Evolutionary conservation across 768 basidiomycete species (phyloP), one percentile per base, ranked within the genome.

Genomic region (Collybia sp.): DNA sequence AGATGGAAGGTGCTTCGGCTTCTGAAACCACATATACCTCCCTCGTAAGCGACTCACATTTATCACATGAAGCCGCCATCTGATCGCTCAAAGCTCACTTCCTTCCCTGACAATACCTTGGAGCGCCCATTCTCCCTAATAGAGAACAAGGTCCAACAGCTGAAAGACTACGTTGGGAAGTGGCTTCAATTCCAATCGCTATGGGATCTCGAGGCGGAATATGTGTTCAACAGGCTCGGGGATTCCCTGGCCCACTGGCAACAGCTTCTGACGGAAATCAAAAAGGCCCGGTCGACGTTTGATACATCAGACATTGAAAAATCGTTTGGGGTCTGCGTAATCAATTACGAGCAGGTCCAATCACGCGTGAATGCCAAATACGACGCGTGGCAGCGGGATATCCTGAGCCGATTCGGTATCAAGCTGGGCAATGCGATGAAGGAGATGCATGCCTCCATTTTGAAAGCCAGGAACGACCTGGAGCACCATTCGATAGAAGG

Each of bases 141-240:
- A 57, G 93, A 97, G 65, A 71, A 66, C 54, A 96, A 96, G 66
- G 83, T 93, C 12, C 85, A 87, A 47, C 82, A 90, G 50, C 76
- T 99, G 44, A 84, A 78, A 55, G 85, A 86, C 39, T 99, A 99
- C 65, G 93, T 97, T 42, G 89, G 77, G 48, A 96, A 96, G 69
- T 99, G 96, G 96, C 79, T 98, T 0, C 94, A 95, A 58, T 98
- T 99, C 79, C 96, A 98, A 66, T 95, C 95, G 0, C 75, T 98
- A 0, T 98, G 95, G 96, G 96, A 99, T 62, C 82, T 98, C 35
- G 93, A 98, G 66, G 80, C 94, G 20, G 95, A 98, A 75, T 88
- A 89, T 59, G 94, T 99, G 31, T 98, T 96, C 75, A 85, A 84
- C 56, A 87, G 90, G 0, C 84, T 99, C 6, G 96, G 96, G 8